Base-by-base conservation (phyloP, 2,329 filamentous ascomycete genomes). In the Stemphylium vesicarium region DNA sequence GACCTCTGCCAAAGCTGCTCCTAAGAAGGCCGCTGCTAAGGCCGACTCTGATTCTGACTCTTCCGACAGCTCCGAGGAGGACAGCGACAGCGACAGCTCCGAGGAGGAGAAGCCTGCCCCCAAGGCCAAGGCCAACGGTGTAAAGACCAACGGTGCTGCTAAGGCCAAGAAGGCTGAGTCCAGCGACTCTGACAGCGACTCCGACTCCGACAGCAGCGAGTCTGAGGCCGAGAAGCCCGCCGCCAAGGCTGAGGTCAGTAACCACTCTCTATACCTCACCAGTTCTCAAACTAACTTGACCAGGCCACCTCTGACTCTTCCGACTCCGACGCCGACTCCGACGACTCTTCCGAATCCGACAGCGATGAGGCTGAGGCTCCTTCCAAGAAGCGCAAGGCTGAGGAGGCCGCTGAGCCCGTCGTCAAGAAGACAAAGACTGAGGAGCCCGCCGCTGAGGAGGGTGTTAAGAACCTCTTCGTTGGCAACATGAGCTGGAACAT, bases 401-500 rank as follows among this genome's bases (percentile, higher is more conserved):
- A 85, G 56, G 80, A 77, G 40, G 78, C 79, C 38, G 74, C 72
- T 29, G 79, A 81, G 48, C 77, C 83, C 32, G 78, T 80, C 13
- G 73, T 82, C 57, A 91, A 91, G 85, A 90, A 90, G 82, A 78
- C 80, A 73, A 90, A 89, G 83, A 83, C 82, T 32, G 84, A 87
- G 52, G 77, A 73, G 46, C 57, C 65, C 46, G 81, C 76, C 40
- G 75, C 72, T 46, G 81, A 73, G 68, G 62, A 79, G 50, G 75
- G 82, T 54, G 77, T 81, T 69, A 80, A 81, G 64, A 96, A 92
- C 70, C 87, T 97, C 49, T 97, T 96, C 77, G 87, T 92, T 63
- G 93, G 93, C 66, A 94, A 92, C 82, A 83, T 97, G 62, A 92
- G 90, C 78, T 97, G 92, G 92, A 91, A 88, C 73, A 82, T 96